phyloP scores from a whole-genome alignment of 371 early-diverging fungal genomes.

The Apophysomyces variabilis region DNA sequence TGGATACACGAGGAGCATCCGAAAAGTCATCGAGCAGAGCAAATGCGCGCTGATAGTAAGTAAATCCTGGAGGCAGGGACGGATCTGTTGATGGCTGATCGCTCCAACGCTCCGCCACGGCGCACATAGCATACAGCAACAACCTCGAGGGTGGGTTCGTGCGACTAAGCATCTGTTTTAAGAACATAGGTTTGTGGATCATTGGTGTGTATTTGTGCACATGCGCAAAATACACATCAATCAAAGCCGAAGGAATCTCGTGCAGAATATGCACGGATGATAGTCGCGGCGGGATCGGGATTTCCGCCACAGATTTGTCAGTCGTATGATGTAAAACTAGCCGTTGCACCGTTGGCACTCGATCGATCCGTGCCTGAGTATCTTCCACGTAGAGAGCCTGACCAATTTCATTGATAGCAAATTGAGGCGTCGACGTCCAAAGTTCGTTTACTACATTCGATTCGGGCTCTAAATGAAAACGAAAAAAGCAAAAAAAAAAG shows the following conservation, averaged over 20 bases:
- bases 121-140: constrained; percentile 62
- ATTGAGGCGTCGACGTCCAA: background rate
- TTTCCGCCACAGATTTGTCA: background rate
- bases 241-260: constrained; percentile 28
- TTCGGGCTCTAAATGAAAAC: background rate
- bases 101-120: constrained; percentile 56
- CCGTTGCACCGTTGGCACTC: constrained; percentile 20
- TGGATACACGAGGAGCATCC: constrained; percentile 67
- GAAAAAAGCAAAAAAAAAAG: too few species aligned
- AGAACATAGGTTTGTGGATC: constrained; percentile 58
- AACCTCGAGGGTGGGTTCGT: constrained; percentile 56
- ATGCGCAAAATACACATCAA: constrained; percentile 54
- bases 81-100: constrained; percentile 1
- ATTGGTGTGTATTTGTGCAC: constrained; percentile 67
- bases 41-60: constrained; percentile 45
- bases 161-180: constrained; percentile 47
- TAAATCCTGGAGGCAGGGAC: constrained; percentile 37
- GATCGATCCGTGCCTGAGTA: constrained; percentile 31
- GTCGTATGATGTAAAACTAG: background rate
- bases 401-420: constrained; percentile 48
- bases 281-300: too few species aligned
- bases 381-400: constrained; percentile 52
- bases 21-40: constrained; percentile 68
- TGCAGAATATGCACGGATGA: background rate
- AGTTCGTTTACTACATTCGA: constrained; percentile 16